Base-by-base conservation (phyloP, 1,284 basidiomycete species). In the Quambalaria eucalypti region DNA sequence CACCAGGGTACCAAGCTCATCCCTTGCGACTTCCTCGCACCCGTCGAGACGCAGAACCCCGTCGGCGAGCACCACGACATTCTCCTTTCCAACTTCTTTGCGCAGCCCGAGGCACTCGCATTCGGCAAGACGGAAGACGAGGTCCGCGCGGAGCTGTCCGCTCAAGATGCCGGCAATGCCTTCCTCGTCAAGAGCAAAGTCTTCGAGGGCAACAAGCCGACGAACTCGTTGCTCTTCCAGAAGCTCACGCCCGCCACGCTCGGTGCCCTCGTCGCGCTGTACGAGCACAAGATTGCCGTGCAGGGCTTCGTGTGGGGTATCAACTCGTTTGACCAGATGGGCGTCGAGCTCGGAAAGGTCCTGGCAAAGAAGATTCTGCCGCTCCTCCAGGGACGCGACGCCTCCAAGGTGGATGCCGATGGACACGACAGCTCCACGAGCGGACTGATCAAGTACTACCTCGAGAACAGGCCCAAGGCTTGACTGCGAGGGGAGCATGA, bases 261-360 rank as follows among this genome's bases (percentile, higher is more conserved):
- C 29, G 92, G 88, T 79, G 86, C 89, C 1, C 79, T 93, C 50
- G 86, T 93, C 71, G 88, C 87, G n/a, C 73, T 93, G 64, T 93
- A 93, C 76, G 93, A 98, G 79, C 93, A 98, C 82, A 98, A 98
- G 83, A 96, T 98, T 76, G 95, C 96, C 77, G 87, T 88, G 0
- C 95, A 98, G 78, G 93, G 93, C 73, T 44, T 88, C 50, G 82
- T 97, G 62, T 97, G 92, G 92, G 88, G 90, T 47, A 95, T 98
- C 81, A 98, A 98, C 82, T 93, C 90, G 9, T 98, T 88, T 77
- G 80, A 80, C 68, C 79, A 81, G 73, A 78, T 78, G 76, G 89
- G 69, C 36, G 67, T 69, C 7, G 30, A 50, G 78, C 86, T 97
- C 50, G 93, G 92, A 61, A 97, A 97, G 69, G 73, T 92, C 1